Percentiles rank a stretch among this genome's conserved stretches.
Evolutionary conservation across 2,329 filamentous ascomycete species (phyloP).

Genomic region (Plenodomus tracheiphilus): DNA sequence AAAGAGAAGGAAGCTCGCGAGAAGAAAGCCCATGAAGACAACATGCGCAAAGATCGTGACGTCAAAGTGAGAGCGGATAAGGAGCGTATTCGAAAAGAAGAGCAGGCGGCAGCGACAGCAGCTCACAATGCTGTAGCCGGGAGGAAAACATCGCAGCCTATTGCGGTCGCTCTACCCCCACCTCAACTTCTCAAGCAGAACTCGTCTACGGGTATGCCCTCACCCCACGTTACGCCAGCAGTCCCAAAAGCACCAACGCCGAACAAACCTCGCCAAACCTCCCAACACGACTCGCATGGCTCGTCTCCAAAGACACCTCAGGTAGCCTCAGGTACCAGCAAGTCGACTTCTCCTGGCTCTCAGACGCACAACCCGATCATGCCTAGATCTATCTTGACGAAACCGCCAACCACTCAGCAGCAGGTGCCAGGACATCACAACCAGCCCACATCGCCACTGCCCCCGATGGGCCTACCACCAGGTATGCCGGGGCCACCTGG

Average conservation of each 20-base stretch:
- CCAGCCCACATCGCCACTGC: conserved; percentile 65
- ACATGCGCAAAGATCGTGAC: conserved; percentile 65
- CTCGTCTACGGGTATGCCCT: conserved; percentile 61
- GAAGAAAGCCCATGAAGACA: conserved; percentile 61
- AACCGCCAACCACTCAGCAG: conserved; percentile 56
- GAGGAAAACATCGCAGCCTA: conserved; percentile 44
- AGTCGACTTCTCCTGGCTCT: conserved; percentile 62
- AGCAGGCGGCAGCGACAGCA: conserved; percentile 42
- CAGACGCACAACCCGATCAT: conserved; percentile 68
- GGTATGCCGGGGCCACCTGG: conserved; percentile 62
- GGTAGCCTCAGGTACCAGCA: conserved; percentile 51
- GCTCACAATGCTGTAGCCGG: conserved; percentile 30
- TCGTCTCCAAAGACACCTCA: conserved; percentile 72
- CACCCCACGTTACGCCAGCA: conserved; percentile 82
- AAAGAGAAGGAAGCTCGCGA: conserved; percentile 79
- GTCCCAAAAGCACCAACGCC: conserved; percentile 83
- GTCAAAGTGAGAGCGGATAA: conserved; percentile 51
- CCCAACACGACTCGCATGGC: conserved; percentile 74
- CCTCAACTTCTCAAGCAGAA: conserved; percentile 59
- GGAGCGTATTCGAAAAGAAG: conserved; percentile 48
- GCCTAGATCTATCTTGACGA: conserved; percentile 65
- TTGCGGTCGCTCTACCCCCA: conserved; percentile 57
- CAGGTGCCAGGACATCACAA: conserved; percentile 55
- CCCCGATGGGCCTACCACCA: conserved; percentile 62
- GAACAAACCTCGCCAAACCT: conserved; percentile 73